Conservation (phyloP, 805 yeast species). For the Starmerella apis region DNA sequence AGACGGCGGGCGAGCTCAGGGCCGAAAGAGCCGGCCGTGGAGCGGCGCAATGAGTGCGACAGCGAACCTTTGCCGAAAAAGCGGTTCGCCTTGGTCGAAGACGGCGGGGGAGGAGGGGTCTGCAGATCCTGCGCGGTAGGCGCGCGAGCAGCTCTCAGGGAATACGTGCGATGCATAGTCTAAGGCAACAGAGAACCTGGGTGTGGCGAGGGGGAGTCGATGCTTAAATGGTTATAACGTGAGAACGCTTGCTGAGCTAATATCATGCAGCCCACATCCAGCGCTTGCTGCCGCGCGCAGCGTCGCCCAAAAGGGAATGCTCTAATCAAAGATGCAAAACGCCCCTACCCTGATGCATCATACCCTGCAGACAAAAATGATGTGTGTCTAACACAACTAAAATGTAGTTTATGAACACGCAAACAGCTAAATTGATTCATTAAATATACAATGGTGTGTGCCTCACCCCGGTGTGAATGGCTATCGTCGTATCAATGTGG, state of each 20-base stretch:
- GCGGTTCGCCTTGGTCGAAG: constrained; percentile 69
- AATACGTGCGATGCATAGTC: constrained; percentile 93
- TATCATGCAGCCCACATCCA: constrained; percentile 17
- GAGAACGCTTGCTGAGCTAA: constrained; percentile 18
- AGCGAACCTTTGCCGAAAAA: constrained; percentile 75
- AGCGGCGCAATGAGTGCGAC: constrained; percentile 46
- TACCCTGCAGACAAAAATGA: constrained; percentile 1
- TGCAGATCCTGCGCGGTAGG: constrained; percentile 95
- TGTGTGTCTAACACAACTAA: background rate
- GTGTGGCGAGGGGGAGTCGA: constrained; percentile 3
- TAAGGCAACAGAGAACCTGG: constrained; percentile 2
- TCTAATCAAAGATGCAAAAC: constrained; percentile 20
- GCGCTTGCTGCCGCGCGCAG: constrained; percentile 21
- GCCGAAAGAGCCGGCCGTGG: constrained; percentile 83
- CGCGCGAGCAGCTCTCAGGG: constrained; percentile 87
- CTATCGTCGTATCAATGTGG: too few species aligned
- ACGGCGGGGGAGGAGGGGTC: constrained; percentile 90
- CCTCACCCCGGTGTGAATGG: too few species aligned
- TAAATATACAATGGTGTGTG: too few species aligned
- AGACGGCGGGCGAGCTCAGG: constrained; percentile 91
- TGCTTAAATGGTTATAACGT: constrained; percentile 19
- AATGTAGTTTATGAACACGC: background rate
- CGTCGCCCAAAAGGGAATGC: constrained; percentile 22
- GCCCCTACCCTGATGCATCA: constrained; percentile 11
- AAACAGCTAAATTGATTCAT: too few species aligned